These are phyloP conservation scores for Phaeosphaeriaceae sp. DNA, from an alignment of 2,329 filamentous ascomycete genomes.

Conservation along the genomic window DNA sequence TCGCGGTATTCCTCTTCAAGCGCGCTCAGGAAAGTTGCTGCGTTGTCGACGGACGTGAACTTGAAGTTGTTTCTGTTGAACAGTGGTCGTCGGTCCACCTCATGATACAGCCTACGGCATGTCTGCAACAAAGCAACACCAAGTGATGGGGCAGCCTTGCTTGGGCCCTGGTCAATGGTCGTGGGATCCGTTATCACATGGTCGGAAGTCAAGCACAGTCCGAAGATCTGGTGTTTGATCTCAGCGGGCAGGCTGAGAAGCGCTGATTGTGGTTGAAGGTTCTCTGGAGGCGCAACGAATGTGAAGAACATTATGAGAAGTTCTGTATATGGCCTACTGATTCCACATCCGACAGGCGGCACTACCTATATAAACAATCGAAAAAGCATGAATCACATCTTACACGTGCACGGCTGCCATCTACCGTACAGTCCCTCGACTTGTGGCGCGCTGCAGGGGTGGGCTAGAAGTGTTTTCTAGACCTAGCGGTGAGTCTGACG, in stretches of 20 bases:
- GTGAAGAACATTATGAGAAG: not conserved
- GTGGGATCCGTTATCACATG: conserved; percentile 35
- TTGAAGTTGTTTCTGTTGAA: conserved; percentile 46
- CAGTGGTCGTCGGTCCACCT: conserved; percentile 39
- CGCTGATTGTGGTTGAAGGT: conserved; percentile 41
- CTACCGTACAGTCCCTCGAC: conserved; percentile 1
- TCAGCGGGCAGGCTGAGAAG: conserved; percentile 44
- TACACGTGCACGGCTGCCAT: not conserved
- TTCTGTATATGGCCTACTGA: not conserved
- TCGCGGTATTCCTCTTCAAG: conserved; percentile 27
- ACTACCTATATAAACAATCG: not conserved
- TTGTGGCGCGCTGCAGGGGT: conserved; percentile 3
- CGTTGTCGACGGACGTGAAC: conserved; percentile 44
- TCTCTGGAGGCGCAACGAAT: conserved; percentile 19
- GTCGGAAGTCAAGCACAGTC: conserved; percentile 33
- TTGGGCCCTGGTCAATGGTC: not conserved
- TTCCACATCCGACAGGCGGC: not conserved
- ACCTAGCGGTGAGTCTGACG: not conserved
- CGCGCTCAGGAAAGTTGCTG: conserved; percentile 37
- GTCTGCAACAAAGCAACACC: conserved; percentile 44
- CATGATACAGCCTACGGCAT: conserved; percentile 45
- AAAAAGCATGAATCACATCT: not conserved
- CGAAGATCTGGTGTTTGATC: conserved; percentile 45
- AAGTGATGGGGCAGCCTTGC: conserved; percentile 9
- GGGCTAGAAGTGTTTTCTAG: not conserved